Percentiles rank a stretch among this genome's conserved stretches.
These are phyloP conservation scores for Saitozyma podzolica DNA, from an alignment of 768 basidiomycete species.

Conservation along the genomic window DNA sequence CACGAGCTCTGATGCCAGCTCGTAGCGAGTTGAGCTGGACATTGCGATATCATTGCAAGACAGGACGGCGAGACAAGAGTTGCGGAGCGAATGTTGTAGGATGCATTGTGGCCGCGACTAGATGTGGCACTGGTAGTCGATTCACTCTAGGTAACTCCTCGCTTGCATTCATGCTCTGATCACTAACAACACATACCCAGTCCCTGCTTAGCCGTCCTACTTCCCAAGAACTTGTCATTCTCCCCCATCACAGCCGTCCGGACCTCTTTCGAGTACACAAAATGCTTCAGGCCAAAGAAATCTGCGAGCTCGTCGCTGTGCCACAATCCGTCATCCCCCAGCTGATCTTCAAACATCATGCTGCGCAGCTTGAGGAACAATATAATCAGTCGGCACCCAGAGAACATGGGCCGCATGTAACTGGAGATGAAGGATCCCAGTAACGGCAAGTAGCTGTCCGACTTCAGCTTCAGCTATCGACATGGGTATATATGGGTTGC, in stretches of 20 bases:
- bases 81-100: no score
- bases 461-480: no score
- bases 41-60: no score
- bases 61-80: no score
- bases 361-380: neutral
- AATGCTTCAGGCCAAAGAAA: neutral
- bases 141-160: no score
- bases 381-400: neutral
- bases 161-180: no score
- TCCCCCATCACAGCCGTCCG: neutral
- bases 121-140: no score
- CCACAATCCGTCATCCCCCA: neutral
- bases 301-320: neutral
- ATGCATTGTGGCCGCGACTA: no score
- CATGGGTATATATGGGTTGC: no score
- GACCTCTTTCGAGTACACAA: constrained; percentile 1
- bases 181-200: no score
- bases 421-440: neutral
- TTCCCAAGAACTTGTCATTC: neutral
- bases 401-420: neutral
- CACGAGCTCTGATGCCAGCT: constrained; percentile 16
- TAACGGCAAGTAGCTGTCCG: neutral
- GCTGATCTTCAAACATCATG: neutral
- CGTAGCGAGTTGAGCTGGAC: neutral
- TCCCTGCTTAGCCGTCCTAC: no score